phyloP scores from a whole-genome alignment of 2,329 filamentous ascomycete species.

The Xylariaceae sp. region DNA sequence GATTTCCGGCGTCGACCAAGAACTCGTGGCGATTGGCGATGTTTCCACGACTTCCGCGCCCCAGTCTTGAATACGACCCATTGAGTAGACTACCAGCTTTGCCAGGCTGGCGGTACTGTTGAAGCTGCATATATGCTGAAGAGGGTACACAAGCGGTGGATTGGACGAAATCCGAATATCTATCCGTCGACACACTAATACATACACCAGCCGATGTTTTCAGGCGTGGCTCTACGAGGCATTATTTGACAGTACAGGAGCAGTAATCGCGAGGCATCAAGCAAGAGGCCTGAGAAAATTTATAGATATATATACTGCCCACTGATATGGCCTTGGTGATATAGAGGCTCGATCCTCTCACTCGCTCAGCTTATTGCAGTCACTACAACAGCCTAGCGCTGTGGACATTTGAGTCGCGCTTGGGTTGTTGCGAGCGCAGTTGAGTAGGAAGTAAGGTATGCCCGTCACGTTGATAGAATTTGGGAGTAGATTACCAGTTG shows the following conservation, averaged over 20 bases:
- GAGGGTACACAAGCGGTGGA: slow-evolving; percentile 14
- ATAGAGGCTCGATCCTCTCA: not conserved
- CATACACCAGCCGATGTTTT: slow-evolving; percentile 18
- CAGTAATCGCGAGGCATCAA: too few species aligned
- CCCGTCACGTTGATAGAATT: slow-evolving; percentile 11
- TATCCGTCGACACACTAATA: slow-evolving; percentile 17
- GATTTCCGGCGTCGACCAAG: too few species aligned
- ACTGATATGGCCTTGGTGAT: too few species aligned
- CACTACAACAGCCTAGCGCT: slow-evolving; percentile 5
- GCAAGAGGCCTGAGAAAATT: too few species aligned
- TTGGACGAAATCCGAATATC: slow-evolving; percentile 10
- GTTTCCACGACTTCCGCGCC: too few species aligned
- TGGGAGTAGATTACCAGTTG: slow-evolving; percentile 12
- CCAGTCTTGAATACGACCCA: too few species aligned
- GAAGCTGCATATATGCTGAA: too few species aligned
- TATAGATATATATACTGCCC: too few species aligned
- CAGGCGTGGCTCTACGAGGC: slow-evolving; percentile 5
- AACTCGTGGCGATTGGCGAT: too few species aligned
- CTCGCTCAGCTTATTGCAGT: slow-evolving; percentile 4
- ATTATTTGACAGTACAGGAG: too few species aligned
- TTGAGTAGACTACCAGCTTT: too few species aligned
- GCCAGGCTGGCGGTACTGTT: too few species aligned
- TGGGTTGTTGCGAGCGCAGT: slow-evolving; percentile 9
- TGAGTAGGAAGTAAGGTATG: slow-evolving; percentile 15
- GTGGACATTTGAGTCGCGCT: slow-evolving; percentile 4